Percentiles rank a stretch among this genome's conserved stretches.
Conservation (phyloP, 2,329 filamentous ascomycete species). For the Aspergillus versicolor region DNA sequence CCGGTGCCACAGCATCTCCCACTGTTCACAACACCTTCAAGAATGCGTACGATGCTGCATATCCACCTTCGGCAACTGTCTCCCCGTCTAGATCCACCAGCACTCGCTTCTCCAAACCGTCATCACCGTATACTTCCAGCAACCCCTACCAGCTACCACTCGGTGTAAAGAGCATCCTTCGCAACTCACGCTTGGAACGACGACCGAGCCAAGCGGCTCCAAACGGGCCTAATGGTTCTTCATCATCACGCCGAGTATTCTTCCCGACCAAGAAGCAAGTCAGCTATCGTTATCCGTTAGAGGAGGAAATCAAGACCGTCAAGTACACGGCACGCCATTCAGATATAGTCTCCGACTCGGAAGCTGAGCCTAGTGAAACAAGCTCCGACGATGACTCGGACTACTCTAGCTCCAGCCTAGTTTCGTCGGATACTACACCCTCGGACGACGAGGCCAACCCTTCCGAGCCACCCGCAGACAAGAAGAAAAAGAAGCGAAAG, state of each 20-base stretch:
- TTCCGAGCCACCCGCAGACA: conserved; percentile 23
- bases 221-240: conserved; percentile 34
- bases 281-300: conserved; percentile 55
- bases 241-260: conserved; percentile 35
- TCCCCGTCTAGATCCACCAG: conserved; percentile 32
- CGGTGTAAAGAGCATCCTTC: conserved; percentile 47
- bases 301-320: conserved; percentile 59
- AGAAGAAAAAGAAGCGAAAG: conserved; percentile 43
- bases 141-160: conserved; percentile 44
- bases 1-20: conserved; percentile 52
- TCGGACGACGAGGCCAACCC: conserved; percentile 33
- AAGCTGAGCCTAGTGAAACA: conserved; percentile 14
- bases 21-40: conserved; percentile 62
- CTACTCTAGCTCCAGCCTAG: conserved; percentile 25
- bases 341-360: conserved; percentile 46
- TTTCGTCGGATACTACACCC: conserved; percentile 28
- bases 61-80: conserved; percentile 38
- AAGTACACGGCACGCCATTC: conserved; percentile 57
- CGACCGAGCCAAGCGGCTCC: conserved; percentile 42
- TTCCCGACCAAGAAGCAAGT: conserved; percentile 60
- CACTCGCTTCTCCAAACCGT: conserved; percentile 28
- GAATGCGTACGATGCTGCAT: conserved; percentile 56
- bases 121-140: conserved; percentile 29
- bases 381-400: conserved; percentile 28
- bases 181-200: conserved; percentile 46